These are phyloP conservation scores for Plasmodium gonderi DNA, from an alignment of 169 alveolate genomes.

Conservation along the genomic window DNA sequence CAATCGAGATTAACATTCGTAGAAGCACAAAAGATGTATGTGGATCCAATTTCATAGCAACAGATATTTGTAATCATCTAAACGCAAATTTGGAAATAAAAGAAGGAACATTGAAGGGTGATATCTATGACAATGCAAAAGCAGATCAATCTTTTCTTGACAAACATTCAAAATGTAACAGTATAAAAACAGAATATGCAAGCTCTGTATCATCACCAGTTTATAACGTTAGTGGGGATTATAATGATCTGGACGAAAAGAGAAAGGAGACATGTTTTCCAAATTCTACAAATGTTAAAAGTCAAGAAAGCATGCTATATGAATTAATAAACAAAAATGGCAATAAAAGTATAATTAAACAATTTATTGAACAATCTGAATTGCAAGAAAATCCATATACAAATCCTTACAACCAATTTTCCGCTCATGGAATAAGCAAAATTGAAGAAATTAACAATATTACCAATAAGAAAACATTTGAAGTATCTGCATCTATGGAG, in stretches of 20 bases:
- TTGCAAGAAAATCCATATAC: neutral
- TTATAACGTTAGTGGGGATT: neutral
- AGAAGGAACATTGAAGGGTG: neutral
- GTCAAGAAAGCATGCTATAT: slow-evolving; percentile 37
- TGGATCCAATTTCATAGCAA: neutral
- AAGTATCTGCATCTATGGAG: neutral
- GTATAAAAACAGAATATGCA: slow-evolving; percentile 19
- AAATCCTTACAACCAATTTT: neutral
- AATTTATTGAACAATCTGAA: slow-evolving; percentile 5
- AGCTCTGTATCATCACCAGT: slow-evolving; percentile 28
- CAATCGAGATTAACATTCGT: neutral
- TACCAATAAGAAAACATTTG: neutral
- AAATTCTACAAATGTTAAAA: neutral
- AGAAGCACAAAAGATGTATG: neutral
- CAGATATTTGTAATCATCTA: neutral
- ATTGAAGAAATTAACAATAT: neutral
- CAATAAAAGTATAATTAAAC: slow-evolving; percentile 20
- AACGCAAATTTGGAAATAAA: neutral
- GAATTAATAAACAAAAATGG: slow-evolving; percentile 23
- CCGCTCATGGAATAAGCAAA: neutral
- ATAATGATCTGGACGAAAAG: neutral
- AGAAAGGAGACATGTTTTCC: neutral
- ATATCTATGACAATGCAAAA: neutral
- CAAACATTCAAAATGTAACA: neutral
- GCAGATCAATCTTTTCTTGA: neutral